Evolutionary conservation across 1,284 basidiomycete genomes (phyloP), one percentile per base, ranked within the genome.

Genomic region (Quambalaria eucalypti): DNA sequence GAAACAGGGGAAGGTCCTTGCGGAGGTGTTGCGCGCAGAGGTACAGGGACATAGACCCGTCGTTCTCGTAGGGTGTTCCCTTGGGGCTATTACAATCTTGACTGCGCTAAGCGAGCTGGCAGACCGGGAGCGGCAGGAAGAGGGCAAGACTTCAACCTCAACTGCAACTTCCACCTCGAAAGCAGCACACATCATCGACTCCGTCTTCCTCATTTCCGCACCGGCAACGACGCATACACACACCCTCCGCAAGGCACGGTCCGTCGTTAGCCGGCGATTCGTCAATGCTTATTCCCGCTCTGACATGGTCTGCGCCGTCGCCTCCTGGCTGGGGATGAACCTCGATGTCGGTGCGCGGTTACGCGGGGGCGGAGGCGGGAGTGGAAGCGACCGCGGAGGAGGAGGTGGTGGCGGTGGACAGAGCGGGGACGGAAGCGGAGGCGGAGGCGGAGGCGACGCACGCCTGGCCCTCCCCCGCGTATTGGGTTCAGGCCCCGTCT

Each of bases 21-120:
- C 81, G 6, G 80, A 82, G 50, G 80, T 82, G 6, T 73, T 83
- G 21, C 75, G 79, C 39, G 79, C 81, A 56, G 73, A 78, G 26
- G 78, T 81, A 0, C 82, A 82, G 62, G 82, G 82, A 6, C 78
- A 80, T 60, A 74, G 82, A 1, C 82, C 82, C 0, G 79, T 80
- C 2, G 68, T 79, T 0, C 68, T 83, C 28, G 77, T 82, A 60
- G 82, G 81, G 2, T 79, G 79, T 2, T 80, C 80, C 1, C 73
- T 82, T 6, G 82, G 82, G 8, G 79, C 81, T 0, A 73, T 80
- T 0, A 80, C 80, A 1, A 73, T 82, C 44, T 74, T 82, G 51
- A 74, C 78, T 23, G 80, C 80, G 7, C 76, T 83, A 9, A 74
- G 78, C 1, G 78, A 80, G 60, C 78, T 83, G 7, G 64, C 66